These are phyloP conservation scores for Trypanosoma platydactyli DNA, from an alignment of 208 protist genomes.

Conservation along the genomic window DNA sequence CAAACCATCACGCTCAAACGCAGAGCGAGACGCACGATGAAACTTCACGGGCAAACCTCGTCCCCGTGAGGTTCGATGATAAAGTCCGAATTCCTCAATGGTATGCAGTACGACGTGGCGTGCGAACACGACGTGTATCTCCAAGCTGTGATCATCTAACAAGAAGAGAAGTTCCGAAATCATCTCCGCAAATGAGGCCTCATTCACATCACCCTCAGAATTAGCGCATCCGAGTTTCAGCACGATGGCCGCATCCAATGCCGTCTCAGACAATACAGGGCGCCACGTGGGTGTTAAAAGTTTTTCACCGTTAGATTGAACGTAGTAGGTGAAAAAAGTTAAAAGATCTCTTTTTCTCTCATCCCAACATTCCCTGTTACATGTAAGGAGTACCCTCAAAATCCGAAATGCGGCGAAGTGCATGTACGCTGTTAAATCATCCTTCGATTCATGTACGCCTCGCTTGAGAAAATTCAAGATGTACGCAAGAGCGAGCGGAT, in stretches of 20 bases:
- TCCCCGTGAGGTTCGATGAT: conserved; percentile 44
- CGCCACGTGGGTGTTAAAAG: conserved; percentile 47
- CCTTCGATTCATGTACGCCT: conserved; percentile 18
- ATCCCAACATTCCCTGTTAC: conserved; percentile 27
- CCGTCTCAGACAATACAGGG: conserved; percentile 60
- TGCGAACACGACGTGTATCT: conserved; percentile 17
- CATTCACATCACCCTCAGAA: conserved; percentile 16
- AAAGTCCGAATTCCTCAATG: conserved; percentile 83
- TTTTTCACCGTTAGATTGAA: conserved; percentile 16
- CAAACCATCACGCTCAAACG: conserved; percentile 49
- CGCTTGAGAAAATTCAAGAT: conserved; percentile 35
- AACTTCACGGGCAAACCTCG: conserved; percentile 55
- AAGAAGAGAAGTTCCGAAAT: conserved; percentile 14
- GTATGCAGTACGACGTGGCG: conserved; percentile 22
- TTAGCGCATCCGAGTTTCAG: conserved; percentile 67
- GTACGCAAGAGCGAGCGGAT: conserved; percentile 4
- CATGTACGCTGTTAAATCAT: conserved; percentile 34
- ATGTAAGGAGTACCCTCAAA: conserved; percentile 54
- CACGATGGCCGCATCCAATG: conserved; percentile 48
- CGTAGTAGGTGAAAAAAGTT: conserved; percentile 52
- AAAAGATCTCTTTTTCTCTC: conserved; percentile 27
- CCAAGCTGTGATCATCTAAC: conserved; percentile 24
- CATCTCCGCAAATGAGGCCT: conserved; percentile 10
- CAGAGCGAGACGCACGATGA: conserved; percentile 49
- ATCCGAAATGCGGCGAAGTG: conserved; percentile 72